Evolutionary conservation across 2,329 filamentous ascomycete species (phyloP), one percentile per base, ranked within the genome.

Genomic region (Sarocladium brachiariae): DNA sequence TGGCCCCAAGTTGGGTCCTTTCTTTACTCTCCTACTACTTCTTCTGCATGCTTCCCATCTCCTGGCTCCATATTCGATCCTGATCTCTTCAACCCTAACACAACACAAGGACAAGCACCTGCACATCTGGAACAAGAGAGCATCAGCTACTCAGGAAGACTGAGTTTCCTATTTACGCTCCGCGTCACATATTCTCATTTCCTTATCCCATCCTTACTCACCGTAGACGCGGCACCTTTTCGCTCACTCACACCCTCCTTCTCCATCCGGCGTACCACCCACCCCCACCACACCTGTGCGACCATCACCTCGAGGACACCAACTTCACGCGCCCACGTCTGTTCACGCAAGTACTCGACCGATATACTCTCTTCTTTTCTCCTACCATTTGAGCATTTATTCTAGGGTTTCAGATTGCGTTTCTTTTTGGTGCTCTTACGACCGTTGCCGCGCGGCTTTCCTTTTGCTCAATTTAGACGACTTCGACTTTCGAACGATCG

Each of bases 281-380:
- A 7, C 14, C 43, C 43, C 43, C 43, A 47, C 43, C 43, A 47
- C 43, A 47, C 43, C 43, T 47, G 43, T 21, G 27, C n/a, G 24
- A 9, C 27, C 25, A 47, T 47, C 43, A 47, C 43, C 27, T 47
- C 39, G 43, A 33, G 43, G 43, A 47, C 43, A 47, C 43, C 43
- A 47, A 31, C 24, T 47, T 47, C 43, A 33, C 43, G 27, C 43
- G 43, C 43, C n/a, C 27, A 33, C 39, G 43, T 4, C 25, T 47
- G 8, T 31, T 47, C 43, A 33, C 43, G 43, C 43, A 47, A 47
- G 4, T 16, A 31, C 43, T 14, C 27, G 27, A 47, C 16, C 24
- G 43, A 33, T 31, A 47, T 47, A 47, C 27, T 21, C 27, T 33
- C 43, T 30, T 47, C 43, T 31, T n/a, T 45, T 18, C 19, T 30